Evolutionary conservation across 1,139 yeast species (phyloP).

Genomic region (Hanseniaspora sp.): DNA sequence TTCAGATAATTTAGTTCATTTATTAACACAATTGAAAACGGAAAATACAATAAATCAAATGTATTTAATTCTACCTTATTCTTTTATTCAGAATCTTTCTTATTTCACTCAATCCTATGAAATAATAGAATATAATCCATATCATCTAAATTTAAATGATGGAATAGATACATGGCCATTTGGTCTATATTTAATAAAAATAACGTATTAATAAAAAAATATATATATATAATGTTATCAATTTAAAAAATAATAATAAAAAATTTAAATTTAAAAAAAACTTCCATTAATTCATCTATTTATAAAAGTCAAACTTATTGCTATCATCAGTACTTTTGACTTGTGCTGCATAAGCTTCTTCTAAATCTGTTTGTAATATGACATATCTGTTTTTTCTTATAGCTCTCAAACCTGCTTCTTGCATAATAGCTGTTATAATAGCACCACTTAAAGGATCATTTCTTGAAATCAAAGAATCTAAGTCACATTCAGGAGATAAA

Average conservation of each 20-base stretch:
- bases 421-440: conserved; percentile 97
- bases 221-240: neutral
- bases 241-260: neutral
- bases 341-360: conserved; percentile 94
- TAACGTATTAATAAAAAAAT: neutral
- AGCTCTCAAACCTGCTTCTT: conserved; percentile 97
- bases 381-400: conserved; percentile 96
- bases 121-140: neutral
- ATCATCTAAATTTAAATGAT: conserved; percentile 10
- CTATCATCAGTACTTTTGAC: conserved; percentile 92
- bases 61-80: neutral
- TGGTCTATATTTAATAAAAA: conserved; percentile 1
- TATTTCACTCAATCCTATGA: neutral
- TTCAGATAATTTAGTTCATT: neutral
- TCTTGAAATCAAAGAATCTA: conserved; percentile 86
- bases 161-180: conserved; percentile 2
- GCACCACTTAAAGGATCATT: conserved; percentile 98
- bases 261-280: conserved; percentile 8
- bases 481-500: conserved; percentile 91
- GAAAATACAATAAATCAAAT: neutral
- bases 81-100: neutral
- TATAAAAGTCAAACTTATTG: conserved; percentile 95
- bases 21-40: neutral
- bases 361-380: conserved; percentile 87
- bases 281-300: conserved; percentile 32